These are phyloP conservation scores for Kwoniella shivajii DNA, from an alignment of 1,284 basidiomycete genomes.

Conservation along the genomic window DNA sequence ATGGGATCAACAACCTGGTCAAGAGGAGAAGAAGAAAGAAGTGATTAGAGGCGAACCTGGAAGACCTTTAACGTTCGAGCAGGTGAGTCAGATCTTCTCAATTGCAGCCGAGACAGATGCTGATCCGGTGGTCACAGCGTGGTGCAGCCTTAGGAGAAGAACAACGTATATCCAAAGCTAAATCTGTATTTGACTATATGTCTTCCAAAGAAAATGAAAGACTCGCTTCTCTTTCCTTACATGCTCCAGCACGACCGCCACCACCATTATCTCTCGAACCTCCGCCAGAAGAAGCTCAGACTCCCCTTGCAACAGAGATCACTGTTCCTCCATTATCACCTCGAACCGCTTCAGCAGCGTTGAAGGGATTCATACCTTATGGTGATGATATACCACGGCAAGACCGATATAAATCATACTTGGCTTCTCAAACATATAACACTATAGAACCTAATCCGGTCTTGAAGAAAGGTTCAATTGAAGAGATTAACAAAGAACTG, in stretches of 20 bases:
- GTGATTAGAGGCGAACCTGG: constrained; percentile 36
- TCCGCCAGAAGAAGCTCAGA: constrained; percentile 13
- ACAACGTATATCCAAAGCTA: constrained; percentile 57
- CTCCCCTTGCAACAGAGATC: constrained; percentile 46
- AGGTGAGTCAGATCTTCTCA: constrained; percentile 37
- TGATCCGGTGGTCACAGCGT: constrained; percentile 59
- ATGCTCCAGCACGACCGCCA: constrained; percentile 24
- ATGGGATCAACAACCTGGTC: constrained; percentile 60
- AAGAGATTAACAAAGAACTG: constrained; percentile 79
- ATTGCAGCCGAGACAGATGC: background rate
- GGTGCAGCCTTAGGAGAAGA: constrained; percentile 82
- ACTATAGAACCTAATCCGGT: constrained; percentile 56
- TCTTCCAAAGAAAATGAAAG: constrained; percentile 87
- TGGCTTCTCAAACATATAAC: constrained; percentile 68
- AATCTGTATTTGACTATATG: constrained; percentile 88
- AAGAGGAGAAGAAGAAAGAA: constrained; percentile 45
- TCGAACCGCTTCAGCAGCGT: constrained; percentile 79
- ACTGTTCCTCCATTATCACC: constrained; percentile 66
- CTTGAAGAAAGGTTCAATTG: constrained; percentile 60
- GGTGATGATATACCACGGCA: constrained; percentile 75
- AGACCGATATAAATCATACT: constrained; percentile 79
- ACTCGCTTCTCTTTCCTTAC: constrained; percentile 65
- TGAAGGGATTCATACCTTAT: constrained; percentile 89
- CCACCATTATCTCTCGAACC: constrained; percentile 29
- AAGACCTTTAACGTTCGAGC: constrained; percentile 43